Evolutionary conservation across 2,329 filamentous ascomycete species (phyloP), one percentile per base, ranked within the genome.

Genomic region (Thermoascus crustaceus): DNA sequence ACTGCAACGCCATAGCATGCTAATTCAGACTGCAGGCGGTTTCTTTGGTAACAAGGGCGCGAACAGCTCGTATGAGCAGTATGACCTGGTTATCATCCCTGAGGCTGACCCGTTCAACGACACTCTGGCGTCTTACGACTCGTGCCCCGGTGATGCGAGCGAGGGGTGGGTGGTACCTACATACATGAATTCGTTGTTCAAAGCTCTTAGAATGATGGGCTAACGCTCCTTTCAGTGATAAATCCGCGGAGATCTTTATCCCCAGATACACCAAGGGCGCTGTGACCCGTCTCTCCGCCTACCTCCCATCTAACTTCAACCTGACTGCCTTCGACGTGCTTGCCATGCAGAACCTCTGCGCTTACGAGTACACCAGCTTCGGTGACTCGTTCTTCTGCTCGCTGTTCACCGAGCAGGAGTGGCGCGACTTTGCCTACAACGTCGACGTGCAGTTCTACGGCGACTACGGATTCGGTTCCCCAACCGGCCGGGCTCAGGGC

Each of bases 351-450:
- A 73, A 63, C 42, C 60, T 73, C 34, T 77, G 73, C 43, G 67
- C 69, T 2, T 76, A 76, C 45, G 73, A 76, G 49, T 58, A 56
- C 30, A 66, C 57, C 23, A 71, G 66, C 42, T 60, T 75, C 10
- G 68, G 69, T 13, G 53, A 52, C 37, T 73, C 67, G 3, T 60
- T 67, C 20, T 75, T 75, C 53, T 75, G 72, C 54, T 44, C 49
- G 13, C 60, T 75, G 17, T 75, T 76, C 54, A 75, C 71, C 1
- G 58, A 63, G 29, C 63, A 71, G 32, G 72, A 76, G 48, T 76
- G 72, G 72, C 53, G 60, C 13, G 69, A 68, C 11, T 76, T 71
- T 46, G 72, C 72, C 38, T 67, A 68, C 41, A 67, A 65, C 3
- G 52, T 74, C 7, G 73, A 76, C 42, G 63, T 73, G 22, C 65